These are phyloP conservation scores for Cladophialophora immunda DNA, from an alignment of 2,329 filamentous ascomycete genomes.

Conservation along the genomic window DNA sequence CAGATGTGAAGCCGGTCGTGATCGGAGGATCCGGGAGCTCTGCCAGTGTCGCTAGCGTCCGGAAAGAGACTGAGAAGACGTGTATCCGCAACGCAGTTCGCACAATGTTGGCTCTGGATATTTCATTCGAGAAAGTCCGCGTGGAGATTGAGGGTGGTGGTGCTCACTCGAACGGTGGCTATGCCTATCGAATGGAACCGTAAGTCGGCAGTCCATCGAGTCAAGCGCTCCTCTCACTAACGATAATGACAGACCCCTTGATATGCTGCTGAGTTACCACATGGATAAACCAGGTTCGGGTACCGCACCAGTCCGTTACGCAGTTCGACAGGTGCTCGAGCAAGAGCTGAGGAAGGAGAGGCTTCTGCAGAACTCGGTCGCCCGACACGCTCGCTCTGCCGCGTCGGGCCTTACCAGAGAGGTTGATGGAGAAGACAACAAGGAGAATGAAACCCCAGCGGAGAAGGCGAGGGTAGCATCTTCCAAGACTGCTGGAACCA, in stretches of 20 bases:
- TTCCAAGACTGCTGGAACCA: constrained; percentile 55
- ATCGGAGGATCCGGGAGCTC: constrained; percentile 74
- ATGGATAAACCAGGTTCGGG: constrained; percentile 62
- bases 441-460: constrained; percentile 44
- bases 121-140: constrained; percentile 80
- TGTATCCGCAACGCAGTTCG: constrained; percentile 83
- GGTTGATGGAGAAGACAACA: constrained; percentile 44
- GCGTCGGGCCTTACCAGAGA: background rate
- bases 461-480: constrained; percentile 44
- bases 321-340: constrained; percentile 90
- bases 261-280: constrained; percentile 78
- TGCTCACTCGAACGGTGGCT: constrained; percentile 62
- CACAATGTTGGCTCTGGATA: constrained; percentile 82
- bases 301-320: constrained; percentile 82
- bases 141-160: constrained; percentile 72
- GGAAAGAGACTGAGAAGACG: constrained; percentile 82
- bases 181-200: constrained; percentile 95
- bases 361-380: constrained; percentile 70
- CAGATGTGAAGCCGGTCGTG: constrained; percentile 89
- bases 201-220: constrained; percentile 58
- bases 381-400: constrained; percentile 66
- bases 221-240: constrained; percentile 42
- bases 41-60: constrained; percentile 79
- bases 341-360: constrained; percentile 84
- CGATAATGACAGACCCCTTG: constrained; percentile 65